phyloP scores from a whole-genome alignment of 1,284 basidiomycete genomes.

The Thelephora terrestris region DNA sequence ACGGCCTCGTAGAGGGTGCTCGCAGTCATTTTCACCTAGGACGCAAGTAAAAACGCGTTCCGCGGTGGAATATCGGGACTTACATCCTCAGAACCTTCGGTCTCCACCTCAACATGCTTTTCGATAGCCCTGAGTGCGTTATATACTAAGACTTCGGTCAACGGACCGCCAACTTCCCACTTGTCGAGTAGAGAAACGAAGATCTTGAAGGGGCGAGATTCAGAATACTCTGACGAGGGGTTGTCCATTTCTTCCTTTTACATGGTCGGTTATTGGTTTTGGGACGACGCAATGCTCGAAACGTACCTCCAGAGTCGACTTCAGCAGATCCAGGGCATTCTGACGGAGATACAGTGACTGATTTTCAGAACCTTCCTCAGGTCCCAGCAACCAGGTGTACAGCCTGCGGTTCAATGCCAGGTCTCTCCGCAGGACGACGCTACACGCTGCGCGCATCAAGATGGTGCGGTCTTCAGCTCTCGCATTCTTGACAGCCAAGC shows the following conservation, averaged over 20 bases:
- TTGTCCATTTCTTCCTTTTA: conserved; percentile 63
- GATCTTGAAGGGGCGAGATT: conserved; percentile 87
- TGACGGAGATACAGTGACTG: conserved; percentile 65
- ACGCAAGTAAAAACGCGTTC: conserved; percentile 5
- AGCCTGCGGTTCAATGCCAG: conserved; percentile 88
- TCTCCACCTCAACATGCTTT: conserved; percentile 38
- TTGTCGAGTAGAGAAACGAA: conserved; percentile 94
- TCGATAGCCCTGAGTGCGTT: conserved; percentile 72
- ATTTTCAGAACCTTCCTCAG: conserved; percentile 63
- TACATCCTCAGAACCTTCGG: conserved; percentile 56
- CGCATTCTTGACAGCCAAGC: conserved; percentile 55
- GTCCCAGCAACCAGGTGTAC: conserved; percentile 87
- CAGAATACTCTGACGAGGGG: conserved; percentile 59
- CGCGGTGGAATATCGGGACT: conserved; percentile 13
- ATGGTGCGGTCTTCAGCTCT: conserved; percentile 60
- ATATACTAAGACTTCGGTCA: conserved; percentile 73
- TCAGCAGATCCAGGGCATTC: conserved; percentile 62
- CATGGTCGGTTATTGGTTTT: conserved; percentile 5
- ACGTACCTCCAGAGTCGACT: conserved; percentile 55
- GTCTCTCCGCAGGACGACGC: conserved; percentile 86
- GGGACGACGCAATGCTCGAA: conserved; percentile 2
- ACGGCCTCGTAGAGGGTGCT: conserved; percentile 88
- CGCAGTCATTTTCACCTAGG: conserved; percentile 73
- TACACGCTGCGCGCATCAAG: conserved; percentile 68
- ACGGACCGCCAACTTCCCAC: conserved; percentile 84